A percentile compares a stretch with the other conserved stretches of the same genome.
Evolutionary conservation across 371 early-diverging fungal genomes (phyloP).

Genomic region (Funneliformis caledonium): DNA sequence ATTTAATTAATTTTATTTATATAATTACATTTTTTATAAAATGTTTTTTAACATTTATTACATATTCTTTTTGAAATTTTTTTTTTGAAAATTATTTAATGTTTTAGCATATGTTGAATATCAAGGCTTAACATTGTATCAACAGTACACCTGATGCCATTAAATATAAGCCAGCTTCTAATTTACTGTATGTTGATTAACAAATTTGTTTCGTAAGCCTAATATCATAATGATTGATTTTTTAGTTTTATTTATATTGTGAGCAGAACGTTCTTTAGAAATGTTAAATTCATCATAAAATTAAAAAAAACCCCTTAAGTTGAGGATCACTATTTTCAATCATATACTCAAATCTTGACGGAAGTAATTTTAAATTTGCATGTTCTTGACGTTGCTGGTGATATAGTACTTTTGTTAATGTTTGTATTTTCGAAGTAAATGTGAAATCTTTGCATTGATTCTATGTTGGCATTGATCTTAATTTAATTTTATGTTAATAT

Average conservation of each 20-base stretch:
- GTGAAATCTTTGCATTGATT: too few relatives aligned
- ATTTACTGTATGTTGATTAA: neutral
- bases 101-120: constrained; percentile 1
- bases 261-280: neutral
- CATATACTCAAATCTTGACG: neutral
- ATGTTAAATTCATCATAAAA: neutral
- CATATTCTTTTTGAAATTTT: neutral
- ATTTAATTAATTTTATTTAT: constrained; percentile 1
- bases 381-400: too few relatives aligned
- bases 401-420: too few relatives aligned
- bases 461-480: too few relatives aligned
- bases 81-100: constrained; percentile 1
- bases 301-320: constrained; percentile 9
- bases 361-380: too few relatives aligned
- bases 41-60: constrained; percentile 3
- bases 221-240: neutral
- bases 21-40: neutral
- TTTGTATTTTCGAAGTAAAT: too few relatives aligned
- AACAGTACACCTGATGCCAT: neutral
- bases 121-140: constrained; percentile 1
- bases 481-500: too few relatives aligned
- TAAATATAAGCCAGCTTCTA: constrained; percentile 14
- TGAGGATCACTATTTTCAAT: neutral
- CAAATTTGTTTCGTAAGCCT: neutral
- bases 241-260: constrained; percentile 13